Percentiles rank a stretch among this genome's conserved stretches.
These are phyloP conservation scores for Aspergillus vadensis DNA, from an alignment of 2,329 filamentous ascomycete genomes.

Conservation along the genomic window DNA sequence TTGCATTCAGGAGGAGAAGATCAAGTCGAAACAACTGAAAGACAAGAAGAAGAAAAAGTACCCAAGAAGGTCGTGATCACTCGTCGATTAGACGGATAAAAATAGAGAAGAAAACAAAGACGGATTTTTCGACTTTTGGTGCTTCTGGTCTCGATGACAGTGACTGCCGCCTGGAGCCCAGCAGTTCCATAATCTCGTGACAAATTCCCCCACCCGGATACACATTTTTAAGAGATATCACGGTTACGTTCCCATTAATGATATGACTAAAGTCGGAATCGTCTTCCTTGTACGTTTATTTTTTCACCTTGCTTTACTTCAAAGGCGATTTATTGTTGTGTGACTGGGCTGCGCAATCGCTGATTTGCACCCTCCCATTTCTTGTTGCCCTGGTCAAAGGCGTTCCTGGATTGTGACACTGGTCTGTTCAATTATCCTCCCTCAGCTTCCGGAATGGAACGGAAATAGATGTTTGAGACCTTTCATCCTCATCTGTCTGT, in stretches of 20 bases:
- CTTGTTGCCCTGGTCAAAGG: background rate
- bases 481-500: background rate
- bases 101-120: background rate
- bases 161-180: conserved; percentile 6
- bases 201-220: background rate
- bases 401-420: background rate
- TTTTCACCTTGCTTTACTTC: background rate
- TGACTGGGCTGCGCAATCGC: background rate
- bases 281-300: background rate
- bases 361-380: background rate
- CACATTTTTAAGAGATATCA: conserved; percentile 2
- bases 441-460: background rate
- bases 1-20: conserved; percentile 23
- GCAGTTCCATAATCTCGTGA: background rate
- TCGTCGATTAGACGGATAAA: background rate
- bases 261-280: background rate
- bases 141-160: background rate
- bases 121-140: background rate
- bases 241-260: conserved; percentile 9
- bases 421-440: background rate
- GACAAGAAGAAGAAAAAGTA: conserved; percentile 28
- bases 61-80: conserved; percentile 16
- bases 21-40: conserved; percentile 26
- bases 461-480: background rate
- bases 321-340: background rate